Conservation (phyloP, 352 stramenopile genomes). For the Pilasporangium apinafurcum region DNA sequence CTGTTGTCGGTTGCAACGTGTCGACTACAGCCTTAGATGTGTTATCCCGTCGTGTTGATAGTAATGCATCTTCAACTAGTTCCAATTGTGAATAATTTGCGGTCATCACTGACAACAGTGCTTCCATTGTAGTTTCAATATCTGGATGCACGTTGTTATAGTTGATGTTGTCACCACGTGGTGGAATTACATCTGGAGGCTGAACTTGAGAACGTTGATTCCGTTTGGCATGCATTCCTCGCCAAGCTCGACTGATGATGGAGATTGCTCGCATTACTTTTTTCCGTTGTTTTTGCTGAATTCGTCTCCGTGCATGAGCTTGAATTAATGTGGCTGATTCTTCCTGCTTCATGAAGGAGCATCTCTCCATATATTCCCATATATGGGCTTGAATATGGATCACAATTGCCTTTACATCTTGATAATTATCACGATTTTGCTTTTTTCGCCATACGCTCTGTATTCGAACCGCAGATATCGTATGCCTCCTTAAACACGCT, state of each 20-base stretch:
- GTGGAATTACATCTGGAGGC: neutral
- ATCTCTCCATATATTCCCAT: slow-evolving; percentile 10
- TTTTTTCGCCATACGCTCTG: slow-evolving; percentile 19
- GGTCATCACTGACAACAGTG: slow-evolving; percentile 9
- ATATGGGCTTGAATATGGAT: slow-evolving; percentile 16
- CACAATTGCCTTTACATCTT: slow-evolving; percentile 7
- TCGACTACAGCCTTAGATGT: neutral
- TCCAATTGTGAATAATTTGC: neutral
- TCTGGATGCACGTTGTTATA: neutral
- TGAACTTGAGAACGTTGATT: neutral
- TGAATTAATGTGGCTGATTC: slow-evolving; percentile 15
- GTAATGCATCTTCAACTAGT: neutral
- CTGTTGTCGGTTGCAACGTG: neutral
- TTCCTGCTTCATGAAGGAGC: slow-evolving; percentile 4
- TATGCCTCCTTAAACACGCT: slow-evolving; percentile 1
- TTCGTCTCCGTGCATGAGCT: slow-evolving; percentile 9
- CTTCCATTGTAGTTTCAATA: slow-evolving; percentile 5
- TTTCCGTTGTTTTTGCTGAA: slow-evolving; percentile 3
- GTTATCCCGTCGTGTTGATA: too few relatives aligned
- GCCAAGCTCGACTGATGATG: slow-evolving; percentile 5
- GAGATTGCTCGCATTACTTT: neutral
- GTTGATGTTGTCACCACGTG: too few relatives aligned
- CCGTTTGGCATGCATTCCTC: neutral
- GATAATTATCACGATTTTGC: slow-evolving; percentile 7
- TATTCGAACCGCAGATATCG: slow-evolving; percentile 11